A percentile compares a stretch with the other conserved stretches of the same genome.
These are phyloP conservation scores for Yamadazyma takamatsuzukensis DNA, from an alignment of 805 yeast species.

Conservation along the genomic window DNA sequence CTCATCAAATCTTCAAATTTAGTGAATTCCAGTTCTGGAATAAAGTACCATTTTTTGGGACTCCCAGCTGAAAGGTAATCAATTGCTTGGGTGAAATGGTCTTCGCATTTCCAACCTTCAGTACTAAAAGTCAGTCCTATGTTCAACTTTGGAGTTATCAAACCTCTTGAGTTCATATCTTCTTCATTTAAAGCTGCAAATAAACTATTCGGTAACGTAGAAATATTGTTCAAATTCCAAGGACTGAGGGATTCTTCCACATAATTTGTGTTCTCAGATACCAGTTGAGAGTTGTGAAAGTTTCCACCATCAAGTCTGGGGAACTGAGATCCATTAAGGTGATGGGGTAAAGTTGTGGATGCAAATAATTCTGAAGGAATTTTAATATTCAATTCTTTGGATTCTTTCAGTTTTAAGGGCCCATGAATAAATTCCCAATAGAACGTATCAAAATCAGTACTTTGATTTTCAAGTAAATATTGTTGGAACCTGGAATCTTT, in stretches of 20 bases:
- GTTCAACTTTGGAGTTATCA: conserved; percentile 42
- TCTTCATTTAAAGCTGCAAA: conserved; percentile 40
- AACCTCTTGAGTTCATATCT: conserved; percentile 41
- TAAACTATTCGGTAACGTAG: conserved; percentile 47
- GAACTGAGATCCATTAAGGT: too few relatives aligned
- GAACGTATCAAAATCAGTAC: too few relatives aligned
- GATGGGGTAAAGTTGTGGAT: too few relatives aligned
- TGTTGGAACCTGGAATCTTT: too few relatives aligned
- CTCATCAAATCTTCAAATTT: conserved; percentile 35
- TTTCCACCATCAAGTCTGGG: too few relatives aligned
- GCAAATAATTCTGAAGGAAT: too few relatives aligned
- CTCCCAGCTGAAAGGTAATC: conserved; percentile 58
- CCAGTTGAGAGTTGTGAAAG: too few relatives aligned
- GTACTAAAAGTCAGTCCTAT: conserved; percentile 53
- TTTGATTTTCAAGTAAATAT: too few relatives aligned
- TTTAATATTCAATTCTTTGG: too few relatives aligned
- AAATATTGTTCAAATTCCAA: conserved; percentile 59
- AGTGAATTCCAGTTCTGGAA: conserved; percentile 52
- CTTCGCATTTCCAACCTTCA: conserved; percentile 58
- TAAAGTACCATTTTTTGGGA: conserved; percentile 55
- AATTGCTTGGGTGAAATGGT: conserved; percentile 51
- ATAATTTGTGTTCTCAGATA: too few relatives aligned
- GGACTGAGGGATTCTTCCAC: conserved; percentile 33
- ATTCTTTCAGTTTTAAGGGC: too few relatives aligned
- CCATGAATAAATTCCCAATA: too few relatives aligned